Evolutionary conservation across 2,329 filamentous ascomycete species (phyloP).

Genomic region (Nectriaceae sp.): DNA sequence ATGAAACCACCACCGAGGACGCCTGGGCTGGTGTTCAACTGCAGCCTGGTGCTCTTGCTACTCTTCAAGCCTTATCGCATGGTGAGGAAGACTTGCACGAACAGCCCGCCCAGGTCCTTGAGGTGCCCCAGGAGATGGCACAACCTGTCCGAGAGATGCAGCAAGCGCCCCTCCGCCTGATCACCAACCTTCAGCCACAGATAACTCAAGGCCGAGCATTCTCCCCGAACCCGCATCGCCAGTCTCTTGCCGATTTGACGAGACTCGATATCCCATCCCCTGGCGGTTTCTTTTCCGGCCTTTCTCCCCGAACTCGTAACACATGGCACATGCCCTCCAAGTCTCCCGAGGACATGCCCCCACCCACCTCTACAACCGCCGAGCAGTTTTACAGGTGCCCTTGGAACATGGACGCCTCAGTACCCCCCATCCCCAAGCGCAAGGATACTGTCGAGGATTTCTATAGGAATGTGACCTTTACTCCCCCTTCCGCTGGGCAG

Average conservation of each 20-base stretch:
- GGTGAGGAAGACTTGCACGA: slow-evolving; percentile 65
- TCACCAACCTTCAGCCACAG: slow-evolving; percentile 42
- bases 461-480: slow-evolving; percentile 40
- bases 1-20: slow-evolving; percentile 55
- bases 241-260: slow-evolving; percentile 72
- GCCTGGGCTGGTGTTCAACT: slow-evolving; percentile 76
- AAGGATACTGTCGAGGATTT: slow-evolving; percentile 41
- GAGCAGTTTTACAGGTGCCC: slow-evolving; percentile 88
- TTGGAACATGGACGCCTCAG: slow-evolving; percentile 58
- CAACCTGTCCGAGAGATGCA: slow-evolving; percentile 45
- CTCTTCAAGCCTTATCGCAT: slow-evolving; percentile 71
- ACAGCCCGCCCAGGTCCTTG: slow-evolving; percentile 43
- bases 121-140: slow-evolving; percentile 40
- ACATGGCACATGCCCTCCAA: slow-evolving; percentile 73
- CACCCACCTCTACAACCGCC: slow-evolving; percentile 86
- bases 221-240: slow-evolving; percentile 40
- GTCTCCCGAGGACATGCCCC: slow-evolving; percentile 55
- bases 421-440: slow-evolving; percentile 37
- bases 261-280: slow-evolving; percentile 88
- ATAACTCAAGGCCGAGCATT: slow-evolving; percentile 18
- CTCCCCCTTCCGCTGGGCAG: slow-evolving; percentile 39
- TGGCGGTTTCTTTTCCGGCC: slow-evolving; percentile 85
- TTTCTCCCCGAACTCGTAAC: slow-evolving; percentile 73
- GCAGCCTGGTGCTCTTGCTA: slow-evolving; percentile 78
- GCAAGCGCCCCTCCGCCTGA: slow-evolving; percentile 52